Evolutionary conservation across 1,284 basidiomycete genomes (phyloP), one percentile per base, ranked within the genome.

Genomic region (Puccinia horiana): DNA sequence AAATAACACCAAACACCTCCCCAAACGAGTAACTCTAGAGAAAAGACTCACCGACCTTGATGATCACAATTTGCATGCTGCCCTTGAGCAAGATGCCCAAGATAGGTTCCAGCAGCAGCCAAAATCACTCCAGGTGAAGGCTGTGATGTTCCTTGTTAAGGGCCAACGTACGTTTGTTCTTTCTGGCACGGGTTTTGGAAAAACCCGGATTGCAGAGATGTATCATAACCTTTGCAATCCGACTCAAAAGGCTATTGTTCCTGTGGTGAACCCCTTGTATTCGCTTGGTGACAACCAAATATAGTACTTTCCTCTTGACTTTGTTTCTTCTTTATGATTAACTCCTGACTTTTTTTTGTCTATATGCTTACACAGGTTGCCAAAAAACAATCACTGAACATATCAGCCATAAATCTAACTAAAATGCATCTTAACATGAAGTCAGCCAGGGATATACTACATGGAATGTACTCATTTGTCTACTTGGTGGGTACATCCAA

Each of bases 211-310:
- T 29, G 37, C 72, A 2, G 72, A 74, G n/a, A 74, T 74, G 23
- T 74, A 47, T 44, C 47, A 26, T 29, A 26, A 32, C 5, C 32
- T 74, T 29, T 52, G 52, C 54, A 8, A 54, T 32, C 23, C 32
- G 16, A 35, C 29, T 47, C 20, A 74, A 42, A 67, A 67, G 18
- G 23, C 72, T 54, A 40, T 44, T 32, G 72, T 74, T 3, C 23
- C 54, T 20, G 72, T 74, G 8, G 18, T 74, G 72, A 74, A n/a
- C n/a, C n/a, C n/a, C n/a, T n/a, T n/a, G 49, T 37, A 44, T 73
- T 29, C 70, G 44, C 70, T 73, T 49, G 67, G 67, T 14, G 67
- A 70, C 67, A 70, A 74, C 44, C 72, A 74, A 29, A 42, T 73
- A 35, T 20, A 35, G 18, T 37, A 32, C 29, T 40, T 37, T 40